Evolutionary conservation across 768 basidiomycete species (phyloP), one percentile per base, ranked within the genome.

Genomic region (Amanita rimosa): DNA sequence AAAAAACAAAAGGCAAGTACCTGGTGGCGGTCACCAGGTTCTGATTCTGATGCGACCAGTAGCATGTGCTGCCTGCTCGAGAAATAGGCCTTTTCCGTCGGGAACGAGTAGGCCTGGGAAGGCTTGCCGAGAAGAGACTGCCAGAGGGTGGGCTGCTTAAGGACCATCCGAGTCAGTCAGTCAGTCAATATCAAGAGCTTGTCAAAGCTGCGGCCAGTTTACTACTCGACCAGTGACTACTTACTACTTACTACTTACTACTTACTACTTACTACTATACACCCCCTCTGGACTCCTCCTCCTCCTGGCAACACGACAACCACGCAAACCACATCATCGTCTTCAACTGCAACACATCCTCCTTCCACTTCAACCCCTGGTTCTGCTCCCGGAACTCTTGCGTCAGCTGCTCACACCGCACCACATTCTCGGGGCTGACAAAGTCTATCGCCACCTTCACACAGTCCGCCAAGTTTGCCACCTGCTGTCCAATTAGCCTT

Each of bases 401-500:
- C 52, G 88, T 93, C 48, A 97, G 73, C 62, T 73, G 72, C 64
- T 88, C 88, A 64, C 94, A 97, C 29, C 90, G 78, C 42, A 67
- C 70, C 34, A 97, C 82, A 61, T 95, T 96, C 69, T 96, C 89
- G 37, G 92, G 85, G 71, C 85, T 89, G 54, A 96, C 91, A 63
- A 92, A 97, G 65, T 97, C 94, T 57, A 85, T 75, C 24, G 94
- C 93, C 45, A 96, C 89, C 67, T 97, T 97, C 69, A 97, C 82
- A 58, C 89, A 94, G 63, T 96, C 92, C n/a, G 90, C 76, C 44
- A 93, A 67, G 61, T 97, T 96, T 56, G 86, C 85, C 7, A 96
- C 93, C 81, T 95, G 57, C 16, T 45, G 41, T 21, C 14, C 34
- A 38, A 19, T 46, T 14, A 52, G 31, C 34, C 34, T 29, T 14